These are phyloP conservation scores for Saprolegnia diclina DNA, from an alignment of 352 stramenopile genomes.

Conservation along the genomic window DNA sequence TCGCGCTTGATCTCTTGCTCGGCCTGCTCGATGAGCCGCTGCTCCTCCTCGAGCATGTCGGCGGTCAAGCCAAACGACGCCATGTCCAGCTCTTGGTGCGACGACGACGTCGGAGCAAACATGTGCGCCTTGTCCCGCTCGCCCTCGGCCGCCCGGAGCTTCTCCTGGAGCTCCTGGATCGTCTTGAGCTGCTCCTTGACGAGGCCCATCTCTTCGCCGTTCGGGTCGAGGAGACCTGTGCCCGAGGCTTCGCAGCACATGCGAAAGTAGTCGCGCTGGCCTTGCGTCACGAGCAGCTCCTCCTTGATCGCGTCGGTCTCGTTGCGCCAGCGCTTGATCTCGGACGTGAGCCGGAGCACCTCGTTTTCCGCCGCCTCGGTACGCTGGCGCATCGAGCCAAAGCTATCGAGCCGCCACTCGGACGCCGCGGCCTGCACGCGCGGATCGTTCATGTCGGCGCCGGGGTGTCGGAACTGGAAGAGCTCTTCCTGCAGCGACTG, in stretches of 20 bases:
- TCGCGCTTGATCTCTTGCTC: conserved; percentile 77
- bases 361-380: conserved; percentile 79
- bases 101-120: conserved; percentile 12
- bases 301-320: conserved; percentile 78
- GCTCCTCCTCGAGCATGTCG: conserved; percentile 48
- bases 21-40: conserved; percentile 54
- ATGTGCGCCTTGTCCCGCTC: conserved; percentile 62
- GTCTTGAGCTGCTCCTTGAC: conserved; percentile 74
- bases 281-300: conserved; percentile 81
- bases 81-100: conserved; percentile 18
- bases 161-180: conserved; percentile 76
- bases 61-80: conserved; percentile 15
- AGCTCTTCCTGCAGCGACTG: conserved; percentile 78
- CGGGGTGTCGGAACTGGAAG: conserved; percentile 71
- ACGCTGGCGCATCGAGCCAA: conserved; percentile 56
- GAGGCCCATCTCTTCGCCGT: conserved; percentile 53
- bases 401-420: conserved; percentile 67
- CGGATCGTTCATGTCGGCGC: conserved; percentile 70
- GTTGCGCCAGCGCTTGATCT: conserved; percentile 70
- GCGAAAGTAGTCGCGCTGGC: conserved; percentile 70
- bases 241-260: conserved; percentile 58
- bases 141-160: conserved; percentile 51
- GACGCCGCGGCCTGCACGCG: conserved; percentile 48
- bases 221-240: conserved; percentile 28
- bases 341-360: conserved; percentile 57